phyloP scores from a whole-genome alignment of 108 stramenopile genomes.

The Skeletonema potamos region DNA sequence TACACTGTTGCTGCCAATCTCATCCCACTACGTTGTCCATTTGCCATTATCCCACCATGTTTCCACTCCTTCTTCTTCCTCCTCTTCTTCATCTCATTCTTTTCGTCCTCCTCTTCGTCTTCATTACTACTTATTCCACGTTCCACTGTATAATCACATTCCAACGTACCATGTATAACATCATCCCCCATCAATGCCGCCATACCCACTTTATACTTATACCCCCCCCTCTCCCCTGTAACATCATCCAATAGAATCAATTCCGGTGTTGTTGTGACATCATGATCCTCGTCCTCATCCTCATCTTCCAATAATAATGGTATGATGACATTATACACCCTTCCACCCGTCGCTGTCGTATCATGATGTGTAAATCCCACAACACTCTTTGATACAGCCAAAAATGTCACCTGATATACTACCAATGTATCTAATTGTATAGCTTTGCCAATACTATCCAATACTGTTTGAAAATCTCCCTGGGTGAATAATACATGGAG shows the following conservation, averaged over 20 bases:
- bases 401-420: constrained; percentile 55
- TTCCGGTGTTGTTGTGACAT: background rate
- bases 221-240: constrained; percentile 1
- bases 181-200: constrained; percentile 44
- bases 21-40: constrained; percentile 27
- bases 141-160: constrained; percentile 3
- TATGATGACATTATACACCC: constrained; percentile 61
- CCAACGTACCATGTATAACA: constrained; percentile 19
- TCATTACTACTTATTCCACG: background rate
- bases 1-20: constrained; percentile 61
- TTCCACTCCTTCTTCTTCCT: no score
- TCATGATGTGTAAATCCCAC: constrained; percentile 41
- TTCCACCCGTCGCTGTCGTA: constrained; percentile 34
- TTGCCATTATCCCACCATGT: background rate
- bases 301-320: constrained; percentile 55
- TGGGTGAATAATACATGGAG: constrained; percentile 27
- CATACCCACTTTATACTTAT: constrained; percentile 26
- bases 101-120: background rate
- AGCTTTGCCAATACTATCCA: constrained; percentile 50
- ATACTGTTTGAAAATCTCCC: constrained; percentile 51
- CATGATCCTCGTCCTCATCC: background rate
- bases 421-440: constrained; percentile 45
- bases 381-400: constrained; percentile 41
- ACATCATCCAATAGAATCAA: background rate
- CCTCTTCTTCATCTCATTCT: no score